Percentiles rank a stretch among this genome's conserved stretches.
phyloP scores from a whole-genome alignment of 2,329 filamentous ascomycete genomes.

The Cercospora brassicicola region DNA sequence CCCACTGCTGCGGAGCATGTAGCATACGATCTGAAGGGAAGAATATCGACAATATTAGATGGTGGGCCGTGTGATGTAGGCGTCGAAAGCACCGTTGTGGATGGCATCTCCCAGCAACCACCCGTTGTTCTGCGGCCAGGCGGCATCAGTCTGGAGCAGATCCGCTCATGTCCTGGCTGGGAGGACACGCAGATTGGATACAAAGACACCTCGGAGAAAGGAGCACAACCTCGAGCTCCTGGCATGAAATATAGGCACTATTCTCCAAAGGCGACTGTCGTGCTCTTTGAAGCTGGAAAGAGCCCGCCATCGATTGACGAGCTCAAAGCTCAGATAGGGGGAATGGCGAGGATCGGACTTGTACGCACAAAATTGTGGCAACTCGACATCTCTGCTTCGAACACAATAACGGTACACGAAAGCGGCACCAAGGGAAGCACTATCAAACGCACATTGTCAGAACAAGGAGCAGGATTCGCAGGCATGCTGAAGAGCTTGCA shows the following conservation, averaged over 20 bases:
- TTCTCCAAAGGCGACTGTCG: constrained; percentile 80
- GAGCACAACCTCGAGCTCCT: constrained; percentile 72
- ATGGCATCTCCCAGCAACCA: constrained; percentile 72
- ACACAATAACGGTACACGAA: background rate
- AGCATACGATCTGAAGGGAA: constrained; percentile 74
- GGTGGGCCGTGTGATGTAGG: constrained; percentile 84
- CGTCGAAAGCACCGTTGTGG: constrained; percentile 95
- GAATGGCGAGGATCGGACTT: constrained; percentile 41
- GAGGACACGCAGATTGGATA: constrained; percentile 75
- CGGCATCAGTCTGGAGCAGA: constrained; percentile 78
- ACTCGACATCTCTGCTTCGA: constrained; percentile 21
- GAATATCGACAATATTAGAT: constrained; percentile 84
- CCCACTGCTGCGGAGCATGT: constrained; percentile 91
- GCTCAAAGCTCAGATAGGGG: constrained; percentile 33
- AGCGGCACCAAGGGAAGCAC: background rate
- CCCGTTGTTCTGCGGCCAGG: constrained; percentile 83
- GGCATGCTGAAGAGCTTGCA: constrained; percentile 31
- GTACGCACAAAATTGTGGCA: constrained; percentile 43
- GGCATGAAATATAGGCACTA: constrained; percentile 99
- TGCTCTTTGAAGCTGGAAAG: constrained; percentile 62
- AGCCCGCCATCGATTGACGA: constrained; percentile 36
- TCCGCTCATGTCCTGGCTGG: constrained; percentile 76
- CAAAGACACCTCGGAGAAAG: constrained; percentile 68
- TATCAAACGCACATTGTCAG: constrained; percentile 16
- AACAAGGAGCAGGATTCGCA: constrained; percentile 31